A percentile compares a stretch with the other conserved stretches of the same genome.
phyloP scores from a whole-genome alignment of 108 stramenopile species.

The Cyclotella choctawhatcheeana region DNA sequence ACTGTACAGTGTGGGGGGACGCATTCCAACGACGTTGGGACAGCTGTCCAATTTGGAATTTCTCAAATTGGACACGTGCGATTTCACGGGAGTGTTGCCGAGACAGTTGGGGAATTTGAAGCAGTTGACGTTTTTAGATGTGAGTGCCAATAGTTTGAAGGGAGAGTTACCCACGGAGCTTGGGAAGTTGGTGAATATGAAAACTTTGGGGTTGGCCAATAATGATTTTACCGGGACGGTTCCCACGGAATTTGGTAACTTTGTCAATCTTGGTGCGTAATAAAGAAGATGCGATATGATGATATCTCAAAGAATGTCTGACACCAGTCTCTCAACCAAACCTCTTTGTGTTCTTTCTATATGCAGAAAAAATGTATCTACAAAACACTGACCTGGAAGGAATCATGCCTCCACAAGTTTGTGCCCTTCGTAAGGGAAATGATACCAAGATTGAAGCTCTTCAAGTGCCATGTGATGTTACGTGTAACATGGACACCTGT shows the following conservation, averaged over 20 bases:
- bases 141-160: constrained; percentile 48
- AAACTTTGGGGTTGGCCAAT: constrained; percentile 51
- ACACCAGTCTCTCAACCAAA: not conserved
- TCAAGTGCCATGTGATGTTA: constrained; percentile 38
- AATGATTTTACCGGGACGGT: constrained; percentile 59
- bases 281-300: not conserved
- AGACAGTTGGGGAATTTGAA: constrained; percentile 50
- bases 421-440: constrained; percentile 28
- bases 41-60: constrained; percentile 54
- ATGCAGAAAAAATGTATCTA: constrained; percentile 31
- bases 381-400: constrained; percentile 42
- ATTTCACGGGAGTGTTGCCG: constrained; percentile 50
- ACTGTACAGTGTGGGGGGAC: constrained; percentile 37
- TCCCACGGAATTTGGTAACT: constrained; percentile 61
- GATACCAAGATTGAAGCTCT: constrained; percentile 29
- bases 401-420: constrained; percentile 37
- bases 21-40: constrained; percentile 65
- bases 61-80: constrained; percentile 55
- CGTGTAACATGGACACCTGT: constrained; percentile 25
- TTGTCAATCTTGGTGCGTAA: constrained; percentile 35
- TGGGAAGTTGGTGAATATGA: constrained; percentile 37
- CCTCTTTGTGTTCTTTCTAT: not conserved
- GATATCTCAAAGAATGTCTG: not conserved
- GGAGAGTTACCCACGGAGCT: constrained; percentile 55
- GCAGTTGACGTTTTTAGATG: constrained; percentile 49